Base-by-base conservation (phyloP, 1,139 yeast species). In the Suhomyces panamericanus region DNA sequence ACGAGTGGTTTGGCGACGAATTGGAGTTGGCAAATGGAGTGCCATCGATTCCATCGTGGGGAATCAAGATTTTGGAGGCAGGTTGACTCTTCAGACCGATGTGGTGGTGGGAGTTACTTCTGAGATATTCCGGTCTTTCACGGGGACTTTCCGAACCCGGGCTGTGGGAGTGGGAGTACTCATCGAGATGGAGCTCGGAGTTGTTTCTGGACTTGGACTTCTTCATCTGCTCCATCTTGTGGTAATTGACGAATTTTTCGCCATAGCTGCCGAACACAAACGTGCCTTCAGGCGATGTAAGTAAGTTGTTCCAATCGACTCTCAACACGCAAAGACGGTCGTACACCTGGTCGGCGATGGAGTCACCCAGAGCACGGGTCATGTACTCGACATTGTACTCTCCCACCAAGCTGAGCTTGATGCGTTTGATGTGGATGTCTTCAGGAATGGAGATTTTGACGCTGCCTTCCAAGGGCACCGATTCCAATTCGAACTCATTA, bases 281-380 rank as follows among this genome's bases (percentile, higher is more conserved):
- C 2, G 52, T 52, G 0, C 88, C 89, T 6, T 72, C 65, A 1
- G 77, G 60, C 33, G 64, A 59, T 3, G 73, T 67, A 36, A 85
- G 63, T 22, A 85, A 61, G 53, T 85, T 84, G 39, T 74, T 73
- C 91, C 91, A 85, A 13, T 66, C 69, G 22, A 77, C 79, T 39
- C 75, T 75, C 47, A 84, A 66, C 1, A 80, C 70, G 30, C 75
- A 69, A 12, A 70, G 60, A 34, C 77, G 73, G 51, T 82, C 87
- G 43, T 70, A 68, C 6, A 78, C 75, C 15, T 77, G 77, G 42
- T 76, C 75, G 5, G 68, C 62, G 24, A 66, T 51, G 7, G 59
- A 53, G 1, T 71, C 71, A 16, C 62, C 62, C 7, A 59, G 59
- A 48, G 66, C 71, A 31, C 71, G 64, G 49, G 75, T 80, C 36